Base-by-base conservation (phyloP, 2,329 filamentous ascomycete genomes). In the Thelonectria rubi region DNA sequence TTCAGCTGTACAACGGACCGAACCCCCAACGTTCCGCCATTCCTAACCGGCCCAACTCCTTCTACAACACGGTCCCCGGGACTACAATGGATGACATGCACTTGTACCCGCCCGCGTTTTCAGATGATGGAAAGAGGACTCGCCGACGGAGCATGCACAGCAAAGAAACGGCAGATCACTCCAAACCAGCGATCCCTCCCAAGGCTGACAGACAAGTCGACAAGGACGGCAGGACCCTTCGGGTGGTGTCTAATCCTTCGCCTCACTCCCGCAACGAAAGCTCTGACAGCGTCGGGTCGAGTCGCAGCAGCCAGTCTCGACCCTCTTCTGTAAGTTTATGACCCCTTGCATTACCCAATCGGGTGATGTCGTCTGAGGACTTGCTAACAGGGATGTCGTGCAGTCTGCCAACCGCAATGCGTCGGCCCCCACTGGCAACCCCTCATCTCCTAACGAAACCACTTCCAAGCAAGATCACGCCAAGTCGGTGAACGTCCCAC, bases 121-220 rank as follows among this genome's bases (percentile, higher is more conserved):
- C 86, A 17, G 92, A 94, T 26, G 84, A 90, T 37, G 86, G 88
- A 10, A 93, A 91, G 77, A 86, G 92, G 73, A 91, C 93, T 77
- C 86, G 93, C 69, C 88, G 93, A 73, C 88, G 93, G 67, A 97
- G 93, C 78, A 86, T 96, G 79, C 92, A 92, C 67, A 90, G 87
- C 17, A 77, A 85, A 62, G 83, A 86, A 21, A 65, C 66, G 18
- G 54, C 65, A 24, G 71, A 76, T 21, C 55, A 66, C 15, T 53
- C 64, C 14, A 67, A 70, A 37, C 48, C 65, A 21, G 50, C 39
- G 17, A 40, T 59, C 17, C 66, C 69, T 32, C 65, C 68, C 32
- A 73, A 73, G 46, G 56, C 55, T 52, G 70, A 71, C 21, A 60
- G 50, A n/a, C 26, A 61, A 11, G n/a, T 39, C 48, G 80, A 80